phyloP scores from a whole-genome alignment of 148 eudicot genomes.

The Camellia sinensis region DNA sequence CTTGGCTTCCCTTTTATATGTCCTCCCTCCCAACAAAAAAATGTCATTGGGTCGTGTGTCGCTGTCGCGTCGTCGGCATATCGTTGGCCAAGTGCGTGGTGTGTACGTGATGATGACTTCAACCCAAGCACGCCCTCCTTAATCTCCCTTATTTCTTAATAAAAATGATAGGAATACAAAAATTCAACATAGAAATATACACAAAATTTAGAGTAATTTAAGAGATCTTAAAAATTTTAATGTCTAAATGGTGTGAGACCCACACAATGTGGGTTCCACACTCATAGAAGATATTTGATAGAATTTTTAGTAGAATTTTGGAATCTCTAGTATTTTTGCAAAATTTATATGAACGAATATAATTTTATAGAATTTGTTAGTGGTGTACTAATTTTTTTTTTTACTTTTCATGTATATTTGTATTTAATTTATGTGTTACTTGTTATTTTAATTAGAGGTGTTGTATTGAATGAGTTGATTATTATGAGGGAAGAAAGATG shows the following conservation, averaged over 20 bases:
- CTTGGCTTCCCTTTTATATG: neutral
- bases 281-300: too few species aligned
- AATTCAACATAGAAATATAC: neutral
- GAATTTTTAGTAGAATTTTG: too few species aligned
- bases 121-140: neutral
- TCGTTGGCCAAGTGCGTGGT: neutral
- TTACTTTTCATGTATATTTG: neutral
- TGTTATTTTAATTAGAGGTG: neutral
- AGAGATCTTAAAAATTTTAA: too few species aligned
- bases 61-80: conserved; percentile 8
- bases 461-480: neutral
- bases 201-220: too few species aligned
- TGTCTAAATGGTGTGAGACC: too few species aligned
- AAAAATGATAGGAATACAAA: neutral
- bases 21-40: neutral
- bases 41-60: conserved; percentile 6
- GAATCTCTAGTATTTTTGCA: too few species aligned
- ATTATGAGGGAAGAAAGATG: neutral
- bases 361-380: too few species aligned
- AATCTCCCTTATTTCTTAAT: neutral
- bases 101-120: conserved; percentile 3
- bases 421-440: neutral
- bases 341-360: too few species aligned
- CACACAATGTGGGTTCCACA: too few species aligned
- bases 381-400: neutral